Evolutionary conservation across 2,329 filamentous ascomycete genomes (phyloP), one percentile per base, ranked within the genome.

Genomic region (Pestalotiopsis sp.): DNA sequence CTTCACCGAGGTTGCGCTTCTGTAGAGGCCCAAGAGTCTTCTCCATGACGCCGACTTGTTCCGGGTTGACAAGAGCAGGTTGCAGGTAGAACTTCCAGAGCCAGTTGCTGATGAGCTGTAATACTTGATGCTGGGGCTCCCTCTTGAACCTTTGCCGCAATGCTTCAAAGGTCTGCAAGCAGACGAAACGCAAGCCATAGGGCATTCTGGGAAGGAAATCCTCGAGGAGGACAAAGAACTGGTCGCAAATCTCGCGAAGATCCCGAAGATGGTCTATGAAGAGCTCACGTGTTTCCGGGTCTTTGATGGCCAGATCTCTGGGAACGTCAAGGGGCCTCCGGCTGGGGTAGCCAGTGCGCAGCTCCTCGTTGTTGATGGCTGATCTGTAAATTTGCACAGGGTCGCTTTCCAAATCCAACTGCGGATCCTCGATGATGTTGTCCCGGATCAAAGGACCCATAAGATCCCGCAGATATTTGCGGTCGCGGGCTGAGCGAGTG

Each of bases 321-420:
- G 94, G 92, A 41, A 99, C 91, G 73, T 98, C 94, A 14, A 93
- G 89, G 41, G 91, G 92, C 71, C 96, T 88, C 64, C 88, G 88
- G 78, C 95, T 97, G 23, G 93, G 90, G 72, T 90, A 90, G 4
- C 96, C 96, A 0, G 96, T 99, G 20, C 94, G 91, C 27, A 99
- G 89, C 81, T 99, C 96, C 80, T 98, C 95, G 75, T 99, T 97
- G 82, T 97, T 98, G 82, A 99, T 97, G 14, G 94, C 91, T 4
- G 94, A 96, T 57, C 93, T 90, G 81, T 99, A 98, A 68, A 99
- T 99, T 75, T 98, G 95, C 85, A 98, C 92, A 0, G 96, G 96
- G 77, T 99, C 96, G 78, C 95, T 98, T 81, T 99, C 96, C 31
- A 99, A 86, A 78, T 99, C 95, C 41, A 99, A 85, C 4, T 91